Base-by-base conservation (phyloP, 768 basidiomycete species). In the Daedalea quercina region DNA sequence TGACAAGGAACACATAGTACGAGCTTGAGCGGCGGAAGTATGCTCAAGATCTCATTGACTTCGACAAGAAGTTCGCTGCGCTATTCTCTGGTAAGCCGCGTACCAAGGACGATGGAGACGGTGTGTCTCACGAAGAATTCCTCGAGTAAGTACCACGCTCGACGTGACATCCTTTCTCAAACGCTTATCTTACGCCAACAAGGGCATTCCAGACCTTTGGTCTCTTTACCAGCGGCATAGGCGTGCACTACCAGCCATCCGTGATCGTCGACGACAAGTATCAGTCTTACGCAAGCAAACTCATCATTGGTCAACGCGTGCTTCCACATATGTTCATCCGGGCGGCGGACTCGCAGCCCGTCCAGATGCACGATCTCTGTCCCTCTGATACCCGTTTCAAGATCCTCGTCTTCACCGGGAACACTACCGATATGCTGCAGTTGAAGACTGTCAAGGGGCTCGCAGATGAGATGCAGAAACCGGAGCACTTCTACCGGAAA, bases 11-110 rank as follows among this genome's bases (percentile, higher is more conserved):
- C 20, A 23, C 9, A 24, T 47, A 79, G 77, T 79, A 78, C 58
- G 78, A 79, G 53, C 69, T 68, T 19, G 80, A 82, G 61, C 73
- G 81, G 9, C 71, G 75, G 40, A 73, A 74, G 59, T 79, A 70
- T 55, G 80, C 80, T 0, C 73, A 77, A 57, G 78, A 80, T 41
- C 68, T 82, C 35, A 78, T 81, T 54, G 61, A 69, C 44, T 79
- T 79, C 50, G 80, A 81, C 63, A 76, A 76, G 57, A 68, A 69
- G 51, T 79, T 76, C 56, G 73, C 76, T 0, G 69, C 73, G 2
- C 65, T 79, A n/a, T 80, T 80, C 65, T 80, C 77, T 1, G 77
- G 76, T 42, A 80, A 80, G 65, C 76, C 81, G 2, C 58, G 68
- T 11, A 71, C 69, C 0, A 59, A 67, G 23, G 57, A 70, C 2